Evolutionary conservation across 2,329 filamentous ascomycete genomes (phyloP).

Genomic region (Neurospora sp.): DNA sequence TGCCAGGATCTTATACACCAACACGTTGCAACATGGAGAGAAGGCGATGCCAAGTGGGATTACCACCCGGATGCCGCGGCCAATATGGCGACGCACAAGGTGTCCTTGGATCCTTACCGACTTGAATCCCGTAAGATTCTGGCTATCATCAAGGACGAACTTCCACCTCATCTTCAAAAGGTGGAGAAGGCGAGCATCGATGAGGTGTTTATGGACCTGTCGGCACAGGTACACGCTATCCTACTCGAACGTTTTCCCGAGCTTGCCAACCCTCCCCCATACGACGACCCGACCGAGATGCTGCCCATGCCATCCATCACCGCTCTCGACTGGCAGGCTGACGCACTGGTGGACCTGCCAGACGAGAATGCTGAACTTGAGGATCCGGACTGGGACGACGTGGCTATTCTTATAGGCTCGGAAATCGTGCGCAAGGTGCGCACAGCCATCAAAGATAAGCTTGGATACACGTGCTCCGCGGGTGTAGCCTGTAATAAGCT

Average conservation of each 20-base stretch:
- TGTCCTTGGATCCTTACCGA: conserved; percentile 87
- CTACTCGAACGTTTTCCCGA: conserved; percentile 71
- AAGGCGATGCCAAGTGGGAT: conserved; percentile 84
- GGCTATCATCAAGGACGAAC: conserved; percentile 61
- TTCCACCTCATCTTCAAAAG: conserved; percentile 57
- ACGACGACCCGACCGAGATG: conserved; percentile 60
- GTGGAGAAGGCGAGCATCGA: conserved; percentile 94
- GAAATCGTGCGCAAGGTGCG: conserved; percentile 79
- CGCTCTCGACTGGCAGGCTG: conserved; percentile 72
- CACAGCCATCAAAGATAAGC: conserved; percentile 52
- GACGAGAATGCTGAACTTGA: conserved; percentile 61
- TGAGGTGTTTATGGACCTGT: conserved; percentile 90
- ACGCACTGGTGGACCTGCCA: conserved; percentile 74
- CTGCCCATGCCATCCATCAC: conserved; percentile 61
- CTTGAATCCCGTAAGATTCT: conserved; percentile 77
- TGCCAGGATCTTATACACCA: conserved; percentile 80
- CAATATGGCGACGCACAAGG: conserved; percentile 82
- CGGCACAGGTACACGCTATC: conserved; percentile 67
- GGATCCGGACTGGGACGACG: conserved; percentile 94
- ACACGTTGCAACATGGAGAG: conserved; percentile 91
- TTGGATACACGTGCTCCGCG: conserved; percentile 86
- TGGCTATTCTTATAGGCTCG: conserved; percentile 75
- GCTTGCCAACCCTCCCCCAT: conserved; percentile 55
- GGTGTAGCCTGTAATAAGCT: conserved; percentile 90
- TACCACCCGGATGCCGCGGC: conserved; percentile 74